Percentiles rank a stretch among this genome's conserved stretches.
These are phyloP conservation scores for Jamesozyma gamospora DNA, from an alignment of 805 yeast genomes.

Conservation along the genomic window DNA sequence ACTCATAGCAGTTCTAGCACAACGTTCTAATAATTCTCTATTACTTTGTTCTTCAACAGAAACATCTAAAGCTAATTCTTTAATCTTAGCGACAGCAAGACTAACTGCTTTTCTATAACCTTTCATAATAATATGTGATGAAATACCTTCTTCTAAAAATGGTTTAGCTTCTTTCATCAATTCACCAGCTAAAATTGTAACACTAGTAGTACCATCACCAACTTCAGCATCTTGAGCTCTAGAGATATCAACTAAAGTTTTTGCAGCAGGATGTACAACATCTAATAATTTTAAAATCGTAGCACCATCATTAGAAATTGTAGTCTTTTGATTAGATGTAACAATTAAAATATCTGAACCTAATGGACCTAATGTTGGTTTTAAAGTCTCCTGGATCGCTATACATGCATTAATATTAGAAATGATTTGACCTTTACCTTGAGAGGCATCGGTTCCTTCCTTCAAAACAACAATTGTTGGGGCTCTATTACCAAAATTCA, in stretches of 20 bases:
- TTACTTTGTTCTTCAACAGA: conserved; percentile 38
- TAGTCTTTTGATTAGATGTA: conserved; percentile 71
- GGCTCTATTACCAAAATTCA: conserved; percentile 87
- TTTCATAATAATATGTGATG: conserved; percentile 78
- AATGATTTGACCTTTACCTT: conserved; percentile 91
- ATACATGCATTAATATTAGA: conserved; percentile 94
- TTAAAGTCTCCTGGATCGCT: conserved; percentile 91
- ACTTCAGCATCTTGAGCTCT: conserved; percentile 97
- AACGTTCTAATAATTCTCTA: conserved; percentile 71
- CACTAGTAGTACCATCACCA: conserved; percentile 98
- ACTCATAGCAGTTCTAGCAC: conserved; percentile 97
- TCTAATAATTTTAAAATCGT: conserved; percentile 86
- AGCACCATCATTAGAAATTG: conserved; percentile 97
- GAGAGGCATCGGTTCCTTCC: conserved; percentile 96
- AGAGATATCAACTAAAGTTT: conserved; percentile 85
- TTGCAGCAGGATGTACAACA: conserved; percentile 98
- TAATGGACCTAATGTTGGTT: conserved; percentile 92
- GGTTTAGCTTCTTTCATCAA: conserved; percentile 79
- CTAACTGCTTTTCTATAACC: conserved; percentile 79
- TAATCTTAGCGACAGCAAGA: conserved; percentile 62
- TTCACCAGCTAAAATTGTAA: conserved; percentile 90
- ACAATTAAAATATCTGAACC: conserved; percentile 94
- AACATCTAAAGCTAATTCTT: conserved; percentile 67
- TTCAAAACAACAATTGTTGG: conserved; percentile 97
- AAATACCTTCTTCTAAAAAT: conserved; percentile 92